Evolutionary conservation across 306 rosid genomes (phyloP).

Genomic region (Medicago lupulina): DNA sequence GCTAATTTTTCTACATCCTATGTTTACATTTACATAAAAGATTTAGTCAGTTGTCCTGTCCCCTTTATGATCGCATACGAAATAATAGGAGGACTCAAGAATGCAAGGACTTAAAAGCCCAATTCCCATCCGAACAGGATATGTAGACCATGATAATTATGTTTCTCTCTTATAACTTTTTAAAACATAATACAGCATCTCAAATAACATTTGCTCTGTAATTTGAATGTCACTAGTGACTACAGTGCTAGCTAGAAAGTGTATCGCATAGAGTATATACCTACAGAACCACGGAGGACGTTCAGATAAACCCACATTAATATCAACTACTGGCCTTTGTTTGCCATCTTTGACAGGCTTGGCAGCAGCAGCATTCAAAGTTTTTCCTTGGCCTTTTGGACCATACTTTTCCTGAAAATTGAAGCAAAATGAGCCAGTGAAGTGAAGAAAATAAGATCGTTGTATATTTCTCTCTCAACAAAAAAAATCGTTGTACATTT

Average conservation of each 20-base stretch:
- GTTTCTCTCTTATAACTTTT: neutral
- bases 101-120: conserved; percentile 11
- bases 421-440: neutral
- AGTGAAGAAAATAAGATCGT: neutral
- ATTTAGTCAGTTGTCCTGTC: neutral
- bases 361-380: conserved; percentile 54
- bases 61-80: conserved; percentile 25
- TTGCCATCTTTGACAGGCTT: conserved; percentile 63
- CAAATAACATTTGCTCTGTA: conserved; percentile 11
- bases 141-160: neutral
- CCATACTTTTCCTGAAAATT: conserved; percentile 86
- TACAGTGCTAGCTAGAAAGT: conserved; percentile 13
- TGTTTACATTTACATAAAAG: conserved; percentile 4
- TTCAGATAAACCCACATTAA: conserved; percentile 82
- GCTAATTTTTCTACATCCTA: neutral
- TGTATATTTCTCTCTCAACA: neutral
- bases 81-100: neutral
- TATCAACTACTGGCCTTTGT: conserved; percentile 71
- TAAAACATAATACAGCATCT: conserved; percentile 18
- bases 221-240: neutral
- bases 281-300: conserved; percentile 96
- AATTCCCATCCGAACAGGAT: conserved; percentile 1
- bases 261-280: conserved; percentile 45
- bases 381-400: conserved; percentile 83
- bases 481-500: too few species aligned